A percentile compares a stretch with the other conserved stretches of the same genome.
These are phyloP conservation scores for Nymphaea colorata DNA, from an alignment of 164 flowering plant genomes.

Conservation along the genomic window DNA sequence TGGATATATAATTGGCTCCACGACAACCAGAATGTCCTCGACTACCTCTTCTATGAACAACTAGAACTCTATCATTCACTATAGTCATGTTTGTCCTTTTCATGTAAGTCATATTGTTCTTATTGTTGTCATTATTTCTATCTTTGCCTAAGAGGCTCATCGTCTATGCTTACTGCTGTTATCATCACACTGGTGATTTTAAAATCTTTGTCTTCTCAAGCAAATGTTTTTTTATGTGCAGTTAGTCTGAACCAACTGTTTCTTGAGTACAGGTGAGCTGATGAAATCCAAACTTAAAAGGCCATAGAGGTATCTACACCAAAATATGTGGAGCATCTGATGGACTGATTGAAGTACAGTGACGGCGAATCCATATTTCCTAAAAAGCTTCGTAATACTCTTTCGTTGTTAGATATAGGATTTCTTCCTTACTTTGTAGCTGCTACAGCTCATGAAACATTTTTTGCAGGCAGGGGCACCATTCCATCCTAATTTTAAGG, in stretches of 20 bases:
- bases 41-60: no score
- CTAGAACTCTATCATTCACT: no score
- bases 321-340: constrained; percentile 89
- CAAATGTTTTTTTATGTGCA: no score
- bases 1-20: no score
- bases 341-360: constrained; percentile 91
- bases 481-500: constrained; percentile 11
- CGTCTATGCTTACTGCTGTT: no score
- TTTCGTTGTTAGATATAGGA: background rate
- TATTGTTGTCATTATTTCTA: no score
- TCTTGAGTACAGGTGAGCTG: constrained; percentile 87
- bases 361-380: constrained; percentile 93
- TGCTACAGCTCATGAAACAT: background rate
- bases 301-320: constrained; percentile 98
- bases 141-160: no score
- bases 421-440: background rate
- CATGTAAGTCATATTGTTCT: no score
- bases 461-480: constrained; percentile 10
- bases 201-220: no score
- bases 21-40: no score
- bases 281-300: constrained; percentile 85
- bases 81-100: no score
- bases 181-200: no score
- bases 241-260: constrained; percentile 6
- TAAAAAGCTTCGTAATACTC: constrained; percentile 67